Evolutionary conservation across 108 stramenopile species (phyloP).

Genomic region (Mayamaea pseudoterrestris): DNA sequence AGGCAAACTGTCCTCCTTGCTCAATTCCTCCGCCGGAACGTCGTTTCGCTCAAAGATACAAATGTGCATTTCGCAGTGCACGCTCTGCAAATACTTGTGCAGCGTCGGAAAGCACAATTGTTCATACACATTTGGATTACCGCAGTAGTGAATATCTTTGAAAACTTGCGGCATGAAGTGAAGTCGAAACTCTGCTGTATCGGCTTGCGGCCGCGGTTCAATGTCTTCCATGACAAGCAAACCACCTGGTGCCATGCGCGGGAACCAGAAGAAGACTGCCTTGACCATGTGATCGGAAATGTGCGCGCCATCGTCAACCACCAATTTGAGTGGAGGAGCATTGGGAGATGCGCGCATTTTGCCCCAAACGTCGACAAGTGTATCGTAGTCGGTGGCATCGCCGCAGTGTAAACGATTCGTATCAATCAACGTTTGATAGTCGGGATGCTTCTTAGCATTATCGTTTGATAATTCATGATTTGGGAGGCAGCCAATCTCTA

Average conservation of each 20-base stretch:
- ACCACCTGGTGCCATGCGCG: conserved; percentile 37
- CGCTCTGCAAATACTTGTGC: conserved; percentile 21
- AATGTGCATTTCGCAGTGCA: conserved; percentile 62
- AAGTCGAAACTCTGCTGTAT: conserved; percentile 34
- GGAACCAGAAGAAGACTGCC: conserved; percentile 50
- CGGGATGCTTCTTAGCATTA: conserved; percentile 26
- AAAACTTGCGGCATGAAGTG: conserved; percentile 45
- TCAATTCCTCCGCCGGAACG: conserved; percentile 15
- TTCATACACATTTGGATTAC: too few species aligned
- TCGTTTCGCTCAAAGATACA: conserved; percentile 47
- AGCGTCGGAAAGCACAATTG: conserved; percentile 54
- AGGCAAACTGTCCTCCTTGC: conserved; percentile 13
- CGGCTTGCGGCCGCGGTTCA: conserved; percentile 20
- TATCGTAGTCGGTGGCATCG: conserved; percentile 24
- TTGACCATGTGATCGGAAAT: conserved; percentile 32
- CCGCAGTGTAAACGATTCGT: conserved; percentile 36
- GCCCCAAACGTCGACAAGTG: conserved; percentile 9
- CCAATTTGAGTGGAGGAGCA: conserved; percentile 42
- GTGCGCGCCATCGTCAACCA: conserved; percentile 51
- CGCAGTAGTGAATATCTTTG: conserved; percentile 52
- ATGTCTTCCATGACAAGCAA: conserved; percentile 45
- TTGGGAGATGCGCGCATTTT: background rate
- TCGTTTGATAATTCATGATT: conserved; percentile 27
- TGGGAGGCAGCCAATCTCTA: conserved; percentile 40
- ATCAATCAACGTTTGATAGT: conserved; percentile 24